phyloP scores from a whole-genome alignment of 2,329 filamentous ascomycete species.

The Hortaea werneckii region DNA sequence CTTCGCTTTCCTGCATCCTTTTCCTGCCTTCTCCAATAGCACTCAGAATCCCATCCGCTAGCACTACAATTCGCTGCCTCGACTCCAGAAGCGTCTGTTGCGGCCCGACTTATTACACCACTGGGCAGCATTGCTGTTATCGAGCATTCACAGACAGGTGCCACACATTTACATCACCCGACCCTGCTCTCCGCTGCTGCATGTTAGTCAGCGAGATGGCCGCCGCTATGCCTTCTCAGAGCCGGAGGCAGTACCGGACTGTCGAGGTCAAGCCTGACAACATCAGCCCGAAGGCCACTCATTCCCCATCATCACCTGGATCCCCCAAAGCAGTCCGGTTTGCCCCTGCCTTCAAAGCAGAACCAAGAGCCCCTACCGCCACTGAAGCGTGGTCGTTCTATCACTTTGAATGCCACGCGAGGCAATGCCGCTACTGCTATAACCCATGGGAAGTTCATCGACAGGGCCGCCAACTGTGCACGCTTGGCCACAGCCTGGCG shows the following conservation, averaged over 20 bases:
- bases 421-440: conserved; percentile 34
- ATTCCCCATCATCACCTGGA: conserved; percentile 15
- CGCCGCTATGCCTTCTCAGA: conserved; percentile 6
- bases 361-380: conserved; percentile 31
- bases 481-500: conserved; percentile 33
- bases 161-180: conserved; percentile 1
- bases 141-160: conserved; percentile 1
- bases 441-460: conserved; percentile 35
- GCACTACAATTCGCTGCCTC: conserved; percentile 9
- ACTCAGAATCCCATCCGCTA: conserved; percentile 1
- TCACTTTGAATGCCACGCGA: conserved; percentile 39
- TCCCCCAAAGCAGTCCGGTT: conserved; percentile 23
- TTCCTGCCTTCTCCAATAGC: conserved; percentile 7
- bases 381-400: conserved; percentile 38
- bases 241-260: conserved; percentile 12
- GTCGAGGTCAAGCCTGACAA: conserved; percentile 18
- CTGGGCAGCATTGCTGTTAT: conserved; percentile 1
- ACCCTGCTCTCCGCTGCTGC: neutral
- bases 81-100: conserved; percentile 1
- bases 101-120: conserved; percentile 5
- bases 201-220: conserved; percentile 2
- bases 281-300: conserved; percentile 8
- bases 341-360: conserved; percentile 16
- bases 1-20: neutral
- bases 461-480: conserved; percentile 32